Conservation (phyloP, 805 yeast species). For the Saturnispora mendoncae region DNA sequence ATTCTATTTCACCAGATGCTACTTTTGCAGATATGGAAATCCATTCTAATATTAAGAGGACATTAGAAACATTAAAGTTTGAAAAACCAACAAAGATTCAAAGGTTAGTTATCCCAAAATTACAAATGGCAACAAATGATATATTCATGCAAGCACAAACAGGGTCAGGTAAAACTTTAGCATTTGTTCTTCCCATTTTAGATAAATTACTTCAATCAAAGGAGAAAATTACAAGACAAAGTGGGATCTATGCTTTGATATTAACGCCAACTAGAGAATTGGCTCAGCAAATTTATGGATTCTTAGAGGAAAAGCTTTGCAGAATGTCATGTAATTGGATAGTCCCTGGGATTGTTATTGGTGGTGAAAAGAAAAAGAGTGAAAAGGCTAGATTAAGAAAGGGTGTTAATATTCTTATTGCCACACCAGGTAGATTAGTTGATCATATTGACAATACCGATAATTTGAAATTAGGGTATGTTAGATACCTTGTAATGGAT, state of each 20-base stretch:
- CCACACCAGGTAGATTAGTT: conserved; percentile 92
- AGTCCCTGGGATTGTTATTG: conserved; percentile 94
- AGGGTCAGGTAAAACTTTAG: conserved; percentile 94
- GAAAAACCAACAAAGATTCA: conserved; percentile 81
- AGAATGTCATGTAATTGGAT: conserved; percentile 68
- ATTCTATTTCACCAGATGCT: conserved; percentile 63
- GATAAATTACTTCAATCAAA: conserved; percentile 49
- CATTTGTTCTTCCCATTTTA: conserved; percentile 78
- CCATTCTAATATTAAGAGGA: conserved; percentile 41
- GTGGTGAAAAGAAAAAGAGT: conserved; percentile 96
- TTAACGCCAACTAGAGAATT: conserved; percentile 93
- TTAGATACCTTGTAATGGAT: conserved; percentile 85
- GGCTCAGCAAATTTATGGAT: conserved; percentile 82
- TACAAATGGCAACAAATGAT: conserved; percentile 39
- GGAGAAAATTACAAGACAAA: conserved; percentile 45
- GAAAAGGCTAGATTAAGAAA: conserved; percentile 94
- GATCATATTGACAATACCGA: conserved; percentile 91
- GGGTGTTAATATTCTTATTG: conserved; percentile 93
- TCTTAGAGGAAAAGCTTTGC: conserved; percentile 54
- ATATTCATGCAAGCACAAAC: conserved; percentile 93
- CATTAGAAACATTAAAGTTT: conserved; percentile 49
- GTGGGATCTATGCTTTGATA: conserved; percentile 84
- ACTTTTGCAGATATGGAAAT: conserved; percentile 63
- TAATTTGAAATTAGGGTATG: conserved; percentile 58
- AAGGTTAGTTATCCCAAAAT: conserved; percentile 63